These are phyloP conservation scores for Fragilariopsis cylindrus DNA, from an alignment of 108 stramenopile species.

Conservation along the genomic window DNA sequence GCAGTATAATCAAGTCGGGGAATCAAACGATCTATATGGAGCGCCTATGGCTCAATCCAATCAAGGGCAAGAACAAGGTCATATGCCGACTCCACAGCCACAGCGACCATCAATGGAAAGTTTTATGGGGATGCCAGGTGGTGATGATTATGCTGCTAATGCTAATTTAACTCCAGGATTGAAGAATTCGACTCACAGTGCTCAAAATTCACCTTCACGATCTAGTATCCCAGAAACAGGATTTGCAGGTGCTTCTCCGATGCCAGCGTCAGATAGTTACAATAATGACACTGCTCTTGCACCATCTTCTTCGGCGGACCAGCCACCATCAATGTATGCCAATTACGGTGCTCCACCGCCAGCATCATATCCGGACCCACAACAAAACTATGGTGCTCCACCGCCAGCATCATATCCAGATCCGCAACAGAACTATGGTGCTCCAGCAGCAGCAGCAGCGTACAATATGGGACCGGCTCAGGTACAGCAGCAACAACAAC, in stretches of 20 bases:
- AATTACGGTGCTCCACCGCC: slow-evolving; percentile 20
- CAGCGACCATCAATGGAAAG: neutral
- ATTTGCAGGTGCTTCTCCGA: neutral
- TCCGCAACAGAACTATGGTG: slow-evolving; percentile 7
- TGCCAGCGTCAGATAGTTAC: neutral
- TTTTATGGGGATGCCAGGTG: no score
- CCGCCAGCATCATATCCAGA: slow-evolving; percentile 5
- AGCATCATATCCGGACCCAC: neutral
- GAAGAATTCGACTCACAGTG: slow-evolving; percentile 18
- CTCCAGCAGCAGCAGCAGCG: slow-evolving; percentile 16
- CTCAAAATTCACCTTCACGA: slow-evolving; percentile 8
- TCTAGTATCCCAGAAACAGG: no score
- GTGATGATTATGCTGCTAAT: no score
- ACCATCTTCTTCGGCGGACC: neutral
- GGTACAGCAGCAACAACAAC: neutral
- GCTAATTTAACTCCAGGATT: no score
- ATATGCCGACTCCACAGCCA: neutral
- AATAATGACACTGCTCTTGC: slow-evolving; percentile 7
- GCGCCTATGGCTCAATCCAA: no score
- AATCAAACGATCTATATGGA: no score
- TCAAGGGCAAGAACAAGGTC: neutral
- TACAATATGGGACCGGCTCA: neutral
- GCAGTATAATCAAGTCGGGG: neutral
- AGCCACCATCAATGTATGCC: slow-evolving; percentile 9
- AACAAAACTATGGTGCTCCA: slow-evolving; percentile 6